Evolutionary conservation across 2,329 filamentous ascomycete genomes (phyloP), one percentile per base, ranked within the genome.

Genomic region (Pyrenophora seminiperda): DNA sequence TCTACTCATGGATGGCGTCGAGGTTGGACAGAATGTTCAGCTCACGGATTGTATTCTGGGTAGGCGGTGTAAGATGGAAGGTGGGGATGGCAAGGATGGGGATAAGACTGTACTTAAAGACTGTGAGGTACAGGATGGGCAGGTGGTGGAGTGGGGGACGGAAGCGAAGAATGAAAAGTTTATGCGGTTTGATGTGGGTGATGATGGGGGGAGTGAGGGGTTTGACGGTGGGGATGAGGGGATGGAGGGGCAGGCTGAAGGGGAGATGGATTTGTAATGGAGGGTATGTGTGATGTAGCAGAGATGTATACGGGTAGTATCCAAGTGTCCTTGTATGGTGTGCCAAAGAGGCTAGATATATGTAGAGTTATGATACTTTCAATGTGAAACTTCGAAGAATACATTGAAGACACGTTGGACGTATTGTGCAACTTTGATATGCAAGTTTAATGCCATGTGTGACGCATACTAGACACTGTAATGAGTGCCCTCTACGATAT

Each of bases 31-130:
- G 63, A 87, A 88, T 34, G 92, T 88, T 67, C 91, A 91, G 71
- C 78, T 97, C 42, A 94, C 89, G 1, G 89, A 90, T 17, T 97
- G 92, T 67, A 89, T 97, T 24, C 76, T 97, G 32, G 94, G 94
- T 4, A 84, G 87, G 66, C 78, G 90, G 54, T 89, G 87, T 59
- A 86, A 88, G 63, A 84, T 99, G 60, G 92, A 93, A n/a, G 89
- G 90, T 38, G 88, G 87, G 7, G 87, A 81, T 5, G 82, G 68
- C 0, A 76, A 72, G 34, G 61, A 75, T 43, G 60, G 70, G 29
- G 70, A 74, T 17, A 71, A 67, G 66, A 79, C 77, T 2, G 68
- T 85, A n/a, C 75, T 97, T 60, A 91, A 87, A 44, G 90, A 96
- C 53, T 97, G 92, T 64, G 91, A 97, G 74, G 87, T 97, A 4